Conservation (phyloP, 306 rosid species). For the Trifolium repens region DNA sequence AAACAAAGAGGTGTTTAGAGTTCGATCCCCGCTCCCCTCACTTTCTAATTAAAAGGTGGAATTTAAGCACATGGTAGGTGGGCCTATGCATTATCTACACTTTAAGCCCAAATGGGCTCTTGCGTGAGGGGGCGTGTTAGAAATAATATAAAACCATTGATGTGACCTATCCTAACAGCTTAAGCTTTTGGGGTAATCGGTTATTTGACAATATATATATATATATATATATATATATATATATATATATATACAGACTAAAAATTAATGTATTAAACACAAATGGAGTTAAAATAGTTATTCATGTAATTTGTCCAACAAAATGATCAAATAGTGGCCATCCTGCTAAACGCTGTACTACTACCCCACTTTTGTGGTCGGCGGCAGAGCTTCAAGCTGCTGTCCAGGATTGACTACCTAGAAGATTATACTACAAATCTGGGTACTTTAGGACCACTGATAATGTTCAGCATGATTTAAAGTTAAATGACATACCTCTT, state of each 20-base stretch:
- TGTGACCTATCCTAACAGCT: no score
- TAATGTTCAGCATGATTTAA: slow-evolving; percentile 1
- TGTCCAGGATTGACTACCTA: background rate
- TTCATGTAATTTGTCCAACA: background rate
- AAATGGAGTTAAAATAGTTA: background rate
- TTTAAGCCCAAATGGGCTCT: no score
- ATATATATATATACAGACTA: background rate
- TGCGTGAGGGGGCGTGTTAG: no score
- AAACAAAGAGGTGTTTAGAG: background rate
- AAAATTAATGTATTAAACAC: background rate
- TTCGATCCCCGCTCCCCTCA: no score
- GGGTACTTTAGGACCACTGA: slow-evolving; percentile 21
- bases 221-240: no score
- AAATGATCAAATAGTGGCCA: background rate
- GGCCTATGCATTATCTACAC: no score
- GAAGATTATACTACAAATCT: background rate
- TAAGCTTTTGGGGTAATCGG: no score
- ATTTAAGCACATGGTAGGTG: no score
- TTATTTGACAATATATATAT: no score
- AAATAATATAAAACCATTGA: no score
- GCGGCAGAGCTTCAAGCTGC: background rate
- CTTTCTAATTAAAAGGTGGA: no score
- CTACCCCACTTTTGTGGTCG: background rate
- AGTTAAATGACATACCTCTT: slow-evolving; percentile 65
- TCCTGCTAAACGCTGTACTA: background rate